These are phyloP conservation scores for Curvularia sp. DNA, from an alignment of 2,329 filamentous ascomycete species.

Conservation along the genomic window DNA sequence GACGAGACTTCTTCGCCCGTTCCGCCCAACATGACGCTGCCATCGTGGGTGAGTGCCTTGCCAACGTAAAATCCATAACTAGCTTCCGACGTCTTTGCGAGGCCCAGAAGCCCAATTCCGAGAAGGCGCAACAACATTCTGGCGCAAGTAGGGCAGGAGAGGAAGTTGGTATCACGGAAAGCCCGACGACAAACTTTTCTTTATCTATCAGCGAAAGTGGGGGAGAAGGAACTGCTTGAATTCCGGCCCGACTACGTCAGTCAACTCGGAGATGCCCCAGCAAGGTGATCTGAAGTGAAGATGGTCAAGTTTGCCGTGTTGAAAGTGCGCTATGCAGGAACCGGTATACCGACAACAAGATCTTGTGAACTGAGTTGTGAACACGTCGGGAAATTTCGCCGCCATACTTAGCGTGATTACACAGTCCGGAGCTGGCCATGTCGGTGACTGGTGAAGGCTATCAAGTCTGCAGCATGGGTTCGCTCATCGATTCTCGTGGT, in stretches of 20 bases:
- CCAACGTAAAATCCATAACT: slow-evolving; percentile 60
- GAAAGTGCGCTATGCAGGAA: slow-evolving; percentile 12
- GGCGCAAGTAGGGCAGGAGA: not conserved
- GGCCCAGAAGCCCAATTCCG: slow-evolving; percentile 15
- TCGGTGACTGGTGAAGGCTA: not conserved
- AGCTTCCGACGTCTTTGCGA: slow-evolving; percentile 33
- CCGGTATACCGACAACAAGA: slow-evolving; percentile 4
- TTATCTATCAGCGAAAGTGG: slow-evolving; percentile 8
- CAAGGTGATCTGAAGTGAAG: slow-evolving; percentile 3
- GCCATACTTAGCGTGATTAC: not conserved
- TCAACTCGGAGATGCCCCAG: not conserved
- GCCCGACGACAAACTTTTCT: not conserved
- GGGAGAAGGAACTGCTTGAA: not conserved
- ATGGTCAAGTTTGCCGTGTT: slow-evolving; percentile 6
- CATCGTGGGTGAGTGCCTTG: slow-evolving; percentile 55
- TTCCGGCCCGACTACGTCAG: slow-evolving; percentile 10
- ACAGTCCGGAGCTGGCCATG: not conserved
- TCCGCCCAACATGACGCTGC: slow-evolving; percentile 55
- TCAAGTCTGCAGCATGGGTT: not conserved
- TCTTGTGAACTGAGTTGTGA: slow-evolving; percentile 9
- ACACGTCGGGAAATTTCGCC: not conserved
- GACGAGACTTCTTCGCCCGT: slow-evolving; percentile 59
- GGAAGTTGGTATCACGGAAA: not conserved
- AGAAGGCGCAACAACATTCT: slow-evolving; percentile 16
- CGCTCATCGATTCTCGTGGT: not conserved